Evolutionary conservation across 352 stramenopile genomes (phyloP).

Genomic region (Achlya hypogyna): DNA sequence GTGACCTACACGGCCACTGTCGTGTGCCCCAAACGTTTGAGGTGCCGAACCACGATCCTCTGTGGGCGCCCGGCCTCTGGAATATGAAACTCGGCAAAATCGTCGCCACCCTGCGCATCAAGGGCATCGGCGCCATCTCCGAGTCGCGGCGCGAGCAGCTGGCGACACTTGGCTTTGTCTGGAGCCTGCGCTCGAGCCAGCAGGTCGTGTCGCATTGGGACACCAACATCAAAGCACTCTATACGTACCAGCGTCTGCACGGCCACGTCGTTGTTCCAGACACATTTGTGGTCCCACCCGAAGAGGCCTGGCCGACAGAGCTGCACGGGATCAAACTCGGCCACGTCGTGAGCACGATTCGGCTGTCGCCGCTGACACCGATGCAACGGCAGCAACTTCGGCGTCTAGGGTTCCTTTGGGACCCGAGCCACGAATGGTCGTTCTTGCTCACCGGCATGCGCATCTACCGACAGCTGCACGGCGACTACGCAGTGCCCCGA

Average conservation of each 20-base stretch:
- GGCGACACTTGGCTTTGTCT: slow-evolving; percentile 57
- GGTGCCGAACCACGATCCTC: slow-evolving; percentile 58
- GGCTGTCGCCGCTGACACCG: slow-evolving; percentile 20
- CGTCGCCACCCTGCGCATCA: slow-evolving; percentile 26
- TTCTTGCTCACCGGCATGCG: not conserved
- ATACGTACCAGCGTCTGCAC: slow-evolving; percentile 27
- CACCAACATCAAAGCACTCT: slow-evolving; percentile 28
- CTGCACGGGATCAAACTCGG: slow-evolving; percentile 63
- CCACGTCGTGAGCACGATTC: slow-evolving; percentile 66
- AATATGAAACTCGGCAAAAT: slow-evolving; percentile 32
- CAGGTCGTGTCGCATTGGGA: slow-evolving; percentile 54
- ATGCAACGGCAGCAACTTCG: not conserved
- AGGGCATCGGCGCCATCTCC: slow-evolving; percentile 33
- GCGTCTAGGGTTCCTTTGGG: not conserved
- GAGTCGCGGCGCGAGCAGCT: slow-evolving; percentile 32
- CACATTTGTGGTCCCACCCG: slow-evolving; percentile 52
- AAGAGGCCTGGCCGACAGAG: slow-evolving; percentile 39
- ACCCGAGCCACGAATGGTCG: not conserved
- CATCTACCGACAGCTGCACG: not conserved
- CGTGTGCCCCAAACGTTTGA: slow-evolving; percentile 61
- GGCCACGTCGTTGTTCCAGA: slow-evolving; percentile 40
- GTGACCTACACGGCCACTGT: slow-evolving; percentile 33
- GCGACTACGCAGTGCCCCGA: not conserved
- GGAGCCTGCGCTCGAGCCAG: slow-evolving; percentile 45
- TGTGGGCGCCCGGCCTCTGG: slow-evolving; percentile 32